Base-by-base conservation (phyloP, 768 basidiomycete genomes). In the Pleurotus citrinopileatus region DNA sequence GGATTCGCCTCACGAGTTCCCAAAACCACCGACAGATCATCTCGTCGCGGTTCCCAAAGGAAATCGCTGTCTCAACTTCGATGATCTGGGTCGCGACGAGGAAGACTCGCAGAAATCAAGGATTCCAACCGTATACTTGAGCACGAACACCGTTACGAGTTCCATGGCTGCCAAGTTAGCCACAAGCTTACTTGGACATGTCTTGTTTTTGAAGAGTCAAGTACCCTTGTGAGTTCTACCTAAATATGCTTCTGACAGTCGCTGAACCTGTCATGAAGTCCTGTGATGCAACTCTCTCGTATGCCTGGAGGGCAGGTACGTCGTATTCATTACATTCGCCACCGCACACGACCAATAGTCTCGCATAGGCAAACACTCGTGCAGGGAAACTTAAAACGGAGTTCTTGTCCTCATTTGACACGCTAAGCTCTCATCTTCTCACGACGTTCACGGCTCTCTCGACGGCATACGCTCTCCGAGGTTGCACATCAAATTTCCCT, bases 131-230 rank as follows among this genome's bases (percentile, higher is more conserved):
- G 72, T 75, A 5, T 61, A 57, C 50, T 70, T 91, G 28, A 79
- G 86, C 42, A 62, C 73, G 3, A 78, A 83, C 8, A 55, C 60
- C 1, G 76, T 91, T 17, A 76, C 78, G 19, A 81, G 82, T 53
- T 70, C 68, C 4, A 73, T 86, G 65, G 89, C 89, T 8, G 82
- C 85, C 1, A 76, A 77, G 19, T 76, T 92, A 1, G 82, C 87
- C 2, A 72, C 75, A 10, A 80, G 78, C 55, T 66, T 90, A 23
- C 69, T 92, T 0, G 82, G 82, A 0, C 88, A 91, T 62, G 76
- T 90, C 2, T 65, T 91, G 15, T 92, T 88, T 62, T 70, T 91
- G 53, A 92, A 91, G 65, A 86, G 79, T 57, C 89, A 91, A 60
- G 74, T 91, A 0, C 89, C 89, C 1, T 83, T 91, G 89, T 91